Percentiles rank a stretch among this genome's conserved stretches.
Conservation (phyloP, 139 green algal species). For the Mesotaenium endlicherianum region DNA sequence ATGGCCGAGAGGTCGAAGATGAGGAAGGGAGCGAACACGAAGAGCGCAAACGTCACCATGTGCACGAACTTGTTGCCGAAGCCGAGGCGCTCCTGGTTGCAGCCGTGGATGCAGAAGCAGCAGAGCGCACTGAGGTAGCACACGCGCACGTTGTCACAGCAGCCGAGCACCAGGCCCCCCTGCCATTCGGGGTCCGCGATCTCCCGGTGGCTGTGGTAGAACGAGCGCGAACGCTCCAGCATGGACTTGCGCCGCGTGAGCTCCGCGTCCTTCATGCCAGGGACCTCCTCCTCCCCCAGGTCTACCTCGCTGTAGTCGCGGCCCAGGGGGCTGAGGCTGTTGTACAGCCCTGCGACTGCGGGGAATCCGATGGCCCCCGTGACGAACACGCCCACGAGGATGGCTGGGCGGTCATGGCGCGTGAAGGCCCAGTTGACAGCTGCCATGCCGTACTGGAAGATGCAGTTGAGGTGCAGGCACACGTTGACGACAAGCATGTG, state of each 20-base stretch:
- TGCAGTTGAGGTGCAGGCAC: slow-evolving; percentile 32
- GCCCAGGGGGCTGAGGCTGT: slow-evolving; percentile 27
- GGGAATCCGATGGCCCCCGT: neutral
- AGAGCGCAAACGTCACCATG: slow-evolving; percentile 24
- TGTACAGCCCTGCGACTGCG: slow-evolving; percentile 3
- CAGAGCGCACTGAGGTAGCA: neutral
- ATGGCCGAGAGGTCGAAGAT: slow-evolving; percentile 23
- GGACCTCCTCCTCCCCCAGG: neutral
- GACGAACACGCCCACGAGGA: neutral
- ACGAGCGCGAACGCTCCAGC: neutral
- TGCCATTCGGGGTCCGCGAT: slow-evolving; percentile 23
- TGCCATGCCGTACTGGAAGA: slow-evolving; percentile 26
- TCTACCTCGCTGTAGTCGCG: neutral
- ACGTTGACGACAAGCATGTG: slow-evolving; percentile 42
- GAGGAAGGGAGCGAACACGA: slow-evolving; percentile 12
- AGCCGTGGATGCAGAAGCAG: slow-evolving; percentile 31
- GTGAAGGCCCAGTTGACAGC: slow-evolving; percentile 26
- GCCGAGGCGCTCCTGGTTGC: slow-evolving; percentile 31
- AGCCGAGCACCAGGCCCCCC: slow-evolving; percentile 5
- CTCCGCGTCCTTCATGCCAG: neutral
- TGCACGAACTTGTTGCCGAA: slow-evolving; percentile 34
- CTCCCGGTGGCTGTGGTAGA: neutral
- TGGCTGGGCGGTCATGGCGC: neutral
- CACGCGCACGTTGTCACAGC: neutral
- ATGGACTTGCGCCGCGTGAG: neutral